These are phyloP conservation scores for Mycena amicta DNA, from an alignment of 768 basidiomycete genomes.

Conservation along the genomic window DNA sequence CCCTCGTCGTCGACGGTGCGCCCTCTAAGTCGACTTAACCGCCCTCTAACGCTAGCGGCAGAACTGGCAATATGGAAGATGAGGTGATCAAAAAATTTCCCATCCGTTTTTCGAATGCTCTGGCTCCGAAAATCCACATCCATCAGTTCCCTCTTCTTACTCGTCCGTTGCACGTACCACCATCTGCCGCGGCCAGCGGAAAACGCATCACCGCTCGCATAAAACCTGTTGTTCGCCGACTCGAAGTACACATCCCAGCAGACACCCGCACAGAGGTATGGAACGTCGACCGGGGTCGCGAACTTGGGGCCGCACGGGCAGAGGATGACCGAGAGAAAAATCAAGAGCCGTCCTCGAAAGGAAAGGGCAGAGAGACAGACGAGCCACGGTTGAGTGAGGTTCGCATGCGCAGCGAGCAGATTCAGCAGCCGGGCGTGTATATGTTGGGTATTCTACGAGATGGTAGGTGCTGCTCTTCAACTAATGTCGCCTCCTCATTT, in stretches of 20 bases:
- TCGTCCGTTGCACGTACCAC: constrained; percentile 74
- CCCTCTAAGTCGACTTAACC: too few species aligned
- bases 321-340: constrained; percentile 84
- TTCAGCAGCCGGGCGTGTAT: constrained; percentile 64
- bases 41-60: too few species aligned
- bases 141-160: constrained; percentile 82
- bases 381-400: constrained; percentile 70
- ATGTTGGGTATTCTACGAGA: constrained; percentile 78
- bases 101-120: constrained; percentile 66
- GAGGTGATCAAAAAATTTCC: constrained; percentile 70
- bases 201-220: constrained; percentile 76
- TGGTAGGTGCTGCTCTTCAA: constrained; percentile 43
- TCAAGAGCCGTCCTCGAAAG: constrained; percentile 43
- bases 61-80: constrained; percentile 56
- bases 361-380: constrained; percentile 47
- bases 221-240: constrained; percentile 60
- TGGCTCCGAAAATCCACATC: constrained; percentile 66
- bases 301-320: constrained; percentile 62
- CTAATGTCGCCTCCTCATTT: not conserved
- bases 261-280: constrained; percentile 81
- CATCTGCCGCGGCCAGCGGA: constrained; percentile 70
- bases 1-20: too few species aligned
- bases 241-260: constrained; percentile 83
- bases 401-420: constrained; percentile 72
- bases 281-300: constrained; percentile 70